Evolutionary conservation across 805 yeast genomes (phyloP), one percentile per base, ranked within the genome.

Genomic region (Nakazawaea holstii): DNA sequence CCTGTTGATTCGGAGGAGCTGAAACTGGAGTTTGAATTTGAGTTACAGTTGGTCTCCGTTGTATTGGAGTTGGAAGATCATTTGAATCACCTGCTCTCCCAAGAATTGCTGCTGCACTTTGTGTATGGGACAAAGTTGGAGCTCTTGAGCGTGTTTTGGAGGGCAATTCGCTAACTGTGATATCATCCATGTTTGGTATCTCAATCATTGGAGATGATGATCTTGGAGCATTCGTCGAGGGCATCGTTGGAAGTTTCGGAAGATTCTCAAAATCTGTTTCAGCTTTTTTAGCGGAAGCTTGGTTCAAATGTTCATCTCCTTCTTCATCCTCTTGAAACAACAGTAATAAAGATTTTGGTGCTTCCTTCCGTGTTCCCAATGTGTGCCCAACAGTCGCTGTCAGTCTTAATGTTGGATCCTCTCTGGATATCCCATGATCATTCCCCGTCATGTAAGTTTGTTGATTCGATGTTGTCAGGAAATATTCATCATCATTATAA

Each of bases 261-360:
- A 39, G 17, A 29, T 32, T 38, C 31, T 29, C 48, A 36, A 14
- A 20, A 20, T 32, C 36, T 30, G 39, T 14, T n/a, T 35, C 39
- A 15, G 35, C 39, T 24, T 9, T 31, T 35, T 32, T 24, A 4
- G 15, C 15, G 1, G 42, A 31, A 31, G 39, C 24, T 45, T 50
- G 39, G 45, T 49, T 5, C 50, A 20, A 39, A 35, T 14, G 49
- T 31, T 35, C 49, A 11, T 8, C 35, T 10, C 28, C 26, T 36
- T 59, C 65, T 24, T 63, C 70, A 9, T 59, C 66, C 27, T 78
- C 81, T 53, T 84, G 89, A 59, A 88, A 88, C 27, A 89, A 63
- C 59, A 81, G 80, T 49, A 83, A 65, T 30, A 89, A 66, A 2
- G 94, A 84, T 59, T 79, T 81, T 0, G 96, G 96, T 0, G 88